phyloP scores from a whole-genome alignment of 108 stramenopile genomes.

The Mediolabrus comicus region DNA sequence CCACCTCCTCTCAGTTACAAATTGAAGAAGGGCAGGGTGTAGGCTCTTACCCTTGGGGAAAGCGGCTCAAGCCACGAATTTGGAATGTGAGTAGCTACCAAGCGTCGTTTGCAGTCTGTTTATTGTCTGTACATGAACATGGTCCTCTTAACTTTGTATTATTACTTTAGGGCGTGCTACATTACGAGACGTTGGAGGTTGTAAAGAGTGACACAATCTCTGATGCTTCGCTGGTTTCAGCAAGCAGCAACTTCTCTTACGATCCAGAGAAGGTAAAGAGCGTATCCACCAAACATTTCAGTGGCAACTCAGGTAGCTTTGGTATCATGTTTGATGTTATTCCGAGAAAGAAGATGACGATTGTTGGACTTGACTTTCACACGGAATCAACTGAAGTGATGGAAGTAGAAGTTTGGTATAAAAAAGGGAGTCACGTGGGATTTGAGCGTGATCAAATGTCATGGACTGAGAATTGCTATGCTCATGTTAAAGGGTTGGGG shows the following conservation, averaged over 20 bases:
- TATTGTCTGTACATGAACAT: no score
- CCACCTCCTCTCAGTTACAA: conserved; percentile 9
- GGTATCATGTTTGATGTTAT: conserved; percentile 19
- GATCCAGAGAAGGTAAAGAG: conserved; percentile 2
- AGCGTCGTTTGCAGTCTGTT: neutral
- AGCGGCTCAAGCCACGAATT: neutral
- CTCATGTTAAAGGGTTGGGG: conserved; percentile 4
- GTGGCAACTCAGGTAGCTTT: conserved; percentile 11
- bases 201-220: neutral
- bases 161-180: conserved; percentile 7
- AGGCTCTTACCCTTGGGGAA: conserved; percentile 10
- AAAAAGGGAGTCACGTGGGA: conserved; percentile 12
- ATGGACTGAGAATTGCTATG: conserved; percentile 5
- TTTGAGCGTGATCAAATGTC: conserved; percentile 24
- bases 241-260: neutral
- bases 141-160: neutral
- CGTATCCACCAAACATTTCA: neutral
- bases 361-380: conserved; percentile 13
- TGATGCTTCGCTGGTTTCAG: neutral
- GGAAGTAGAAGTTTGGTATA: conserved; percentile 16
- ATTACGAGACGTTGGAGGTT: conserved; percentile 4
- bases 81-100: conserved; percentile 19
- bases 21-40: conserved; percentile 18
- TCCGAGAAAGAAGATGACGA: conserved; percentile 5
- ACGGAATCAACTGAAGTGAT: neutral